phyloP scores from a whole-genome alignment of 495 filamentous ascomycete species.

The Xylaria scruposa region DNA sequence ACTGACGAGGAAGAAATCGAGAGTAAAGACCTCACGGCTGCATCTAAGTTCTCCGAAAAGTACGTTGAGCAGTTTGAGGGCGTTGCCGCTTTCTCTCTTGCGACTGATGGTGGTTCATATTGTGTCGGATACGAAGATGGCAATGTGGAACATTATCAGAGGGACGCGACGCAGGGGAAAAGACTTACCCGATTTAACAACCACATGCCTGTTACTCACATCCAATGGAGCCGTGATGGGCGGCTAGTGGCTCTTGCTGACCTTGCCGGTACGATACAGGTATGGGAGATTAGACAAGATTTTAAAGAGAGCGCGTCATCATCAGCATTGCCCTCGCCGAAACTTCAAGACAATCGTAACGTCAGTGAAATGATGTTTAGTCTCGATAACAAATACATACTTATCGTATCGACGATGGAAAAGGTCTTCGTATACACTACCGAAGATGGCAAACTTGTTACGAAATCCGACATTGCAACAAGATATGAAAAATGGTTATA shows the following conservation, averaged over 20 bases:
- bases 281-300: neutral
- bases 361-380: neutral
- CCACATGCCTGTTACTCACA: neutral
- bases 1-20: neutral
- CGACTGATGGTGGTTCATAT: neutral
- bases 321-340: neutral
- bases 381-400: neutral
- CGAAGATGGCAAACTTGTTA: neutral
- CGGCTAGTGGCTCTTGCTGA: neutral
- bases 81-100: constrained; percentile 30
- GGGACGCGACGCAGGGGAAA: neutral
- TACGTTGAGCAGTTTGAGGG: neutral
- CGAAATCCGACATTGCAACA: neutral
- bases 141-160: neutral
- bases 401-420: neutral
- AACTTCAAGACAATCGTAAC: neutral
- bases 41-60: neutral
- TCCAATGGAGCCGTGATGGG: constrained; percentile 11
- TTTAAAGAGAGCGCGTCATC: neutral
- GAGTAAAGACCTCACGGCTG: neutral
- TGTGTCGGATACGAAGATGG: constrained; percentile 13
- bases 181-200: neutral
- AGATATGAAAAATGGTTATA: neutral
- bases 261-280: neutral
- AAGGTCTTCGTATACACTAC: neutral